Conservation (phyloP, 164 flowering plant species). For the Stephania yunnanensis region DNA sequence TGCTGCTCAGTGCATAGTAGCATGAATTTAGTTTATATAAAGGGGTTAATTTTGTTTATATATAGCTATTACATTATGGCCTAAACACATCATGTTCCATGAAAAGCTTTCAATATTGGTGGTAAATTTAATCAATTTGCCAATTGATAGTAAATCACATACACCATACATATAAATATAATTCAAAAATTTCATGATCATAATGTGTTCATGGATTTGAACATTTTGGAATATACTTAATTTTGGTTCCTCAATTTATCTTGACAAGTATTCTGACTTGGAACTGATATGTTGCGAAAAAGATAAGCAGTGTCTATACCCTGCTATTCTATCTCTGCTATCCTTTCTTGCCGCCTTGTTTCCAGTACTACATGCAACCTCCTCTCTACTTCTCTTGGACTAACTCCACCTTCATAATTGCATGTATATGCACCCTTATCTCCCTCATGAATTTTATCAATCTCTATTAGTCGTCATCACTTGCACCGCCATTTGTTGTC, state of each 20-base stretch:
- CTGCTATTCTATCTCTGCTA: constrained; percentile 66
- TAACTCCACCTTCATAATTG: constrained; percentile 29
- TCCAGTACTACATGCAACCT: constrained; percentile 57
- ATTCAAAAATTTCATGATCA: no score
- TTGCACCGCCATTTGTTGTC: not conserved
- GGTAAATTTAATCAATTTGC: no score
- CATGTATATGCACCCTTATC: constrained; percentile 8
- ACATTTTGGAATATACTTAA: no score
- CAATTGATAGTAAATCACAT: no score
- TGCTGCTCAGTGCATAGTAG: no score
- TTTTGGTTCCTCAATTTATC: not conserved
- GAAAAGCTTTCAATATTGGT: no score
- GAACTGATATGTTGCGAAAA: constrained; percentile 26
- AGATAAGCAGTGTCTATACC: constrained; percentile 63
- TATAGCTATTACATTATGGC: no score
- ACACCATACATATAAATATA: no score
- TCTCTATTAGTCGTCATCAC: not conserved
- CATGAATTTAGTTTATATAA: no score
- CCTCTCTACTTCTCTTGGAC: constrained; percentile 58
- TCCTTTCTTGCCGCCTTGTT: constrained; percentile 48
- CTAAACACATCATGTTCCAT: no score
- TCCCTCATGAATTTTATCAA: constrained; percentile 14
- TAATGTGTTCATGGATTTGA: no score
- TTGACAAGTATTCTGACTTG: constrained; percentile 1
- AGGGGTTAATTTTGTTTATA: no score